Conservation (phyloP, 2,329 filamentous ascomycete species). For the Fusarium sp. region DNA sequence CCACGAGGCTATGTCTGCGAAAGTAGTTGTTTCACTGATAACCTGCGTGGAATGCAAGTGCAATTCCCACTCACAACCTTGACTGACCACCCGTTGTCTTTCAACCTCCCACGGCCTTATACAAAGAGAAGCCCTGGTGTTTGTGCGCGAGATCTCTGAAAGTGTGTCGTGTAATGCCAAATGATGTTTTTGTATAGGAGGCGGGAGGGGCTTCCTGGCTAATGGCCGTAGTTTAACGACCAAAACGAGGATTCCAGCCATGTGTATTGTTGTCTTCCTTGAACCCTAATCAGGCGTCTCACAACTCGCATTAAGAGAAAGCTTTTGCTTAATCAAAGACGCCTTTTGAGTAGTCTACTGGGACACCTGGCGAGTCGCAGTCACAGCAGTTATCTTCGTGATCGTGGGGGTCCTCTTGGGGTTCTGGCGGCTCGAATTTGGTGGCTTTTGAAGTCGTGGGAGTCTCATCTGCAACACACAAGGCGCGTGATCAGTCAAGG, state of each 20-base stretch:
- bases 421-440: not conserved
- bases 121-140: too few relatives aligned
- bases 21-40: too few relatives aligned
- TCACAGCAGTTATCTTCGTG: not conserved
- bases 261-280: not conserved
- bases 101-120: too few relatives aligned
- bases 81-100: too few relatives aligned
- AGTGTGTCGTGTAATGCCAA: not conserved
- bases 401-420: not conserved
- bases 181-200: not conserved
- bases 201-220: not conserved
- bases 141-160: not conserved
- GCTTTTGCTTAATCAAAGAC: not conserved
- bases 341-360: not conserved
- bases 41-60: too few relatives aligned
- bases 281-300: not conserved
- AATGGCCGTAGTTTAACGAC: not conserved
- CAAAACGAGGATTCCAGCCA: not conserved
- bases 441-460: not conserved
- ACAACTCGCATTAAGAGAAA: not conserved
- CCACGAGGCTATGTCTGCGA: too few relatives aligned
- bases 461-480: not conserved
- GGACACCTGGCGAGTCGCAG: not conserved
- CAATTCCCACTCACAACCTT: too few relatives aligned
- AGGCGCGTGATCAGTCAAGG: not conserved